Evolutionary conservation across 768 basidiomycete genomes (phyloP), one percentile per base, ranked within the genome.

Genomic region (Gelatoporia subvermispora): DNA sequence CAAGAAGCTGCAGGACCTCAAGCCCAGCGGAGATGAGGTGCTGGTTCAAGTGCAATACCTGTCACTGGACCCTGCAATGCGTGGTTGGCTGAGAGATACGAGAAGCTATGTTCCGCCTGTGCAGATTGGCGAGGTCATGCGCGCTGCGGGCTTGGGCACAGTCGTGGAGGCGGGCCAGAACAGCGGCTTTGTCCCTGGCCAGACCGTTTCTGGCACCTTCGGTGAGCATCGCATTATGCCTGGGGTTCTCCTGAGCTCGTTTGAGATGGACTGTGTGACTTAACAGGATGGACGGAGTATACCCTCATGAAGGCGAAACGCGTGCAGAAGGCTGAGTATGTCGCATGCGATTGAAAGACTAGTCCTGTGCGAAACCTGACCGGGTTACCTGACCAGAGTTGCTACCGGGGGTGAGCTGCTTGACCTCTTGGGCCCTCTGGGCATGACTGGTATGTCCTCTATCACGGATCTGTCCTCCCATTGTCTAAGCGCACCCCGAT

Each of bases 1-100:
- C 2, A 61, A 74, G 15, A 31, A 13, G 28, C 71, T 78, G 1
- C 75, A 77, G 53, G 69, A 74, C 54, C 70, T 88, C 44, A 74
- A 76, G 58, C 74, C 82, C 5, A 75, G 73, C 1, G 53, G 65
- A 17, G 65, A 68, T 20, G 73, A 86, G 52, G 81, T 82, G 8
- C 71, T 94, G 40, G 80, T 97, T n/a, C 77, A 81, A 62, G 81
- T 88, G 49, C 81, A 83, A 41, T 93, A 84, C 73, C 60, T 92
- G 25, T 84, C 82, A 28, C 64, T 96, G 54, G 93, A 96, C 59
- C 92, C 93, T 17, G 89, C 91, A 0, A 91, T 93, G 89, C 77
- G 92, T 8, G 81, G 79, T 11, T 96, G 87, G 76, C 60, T 98
- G 43, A 79, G 77, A 52, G 86, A 90, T 61, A 62, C 60, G 15